These are phyloP conservation scores for Pyrrhoderma lamaoense DNA, from an alignment of 1,284 basidiomycete species.

Conservation along the genomic window DNA sequence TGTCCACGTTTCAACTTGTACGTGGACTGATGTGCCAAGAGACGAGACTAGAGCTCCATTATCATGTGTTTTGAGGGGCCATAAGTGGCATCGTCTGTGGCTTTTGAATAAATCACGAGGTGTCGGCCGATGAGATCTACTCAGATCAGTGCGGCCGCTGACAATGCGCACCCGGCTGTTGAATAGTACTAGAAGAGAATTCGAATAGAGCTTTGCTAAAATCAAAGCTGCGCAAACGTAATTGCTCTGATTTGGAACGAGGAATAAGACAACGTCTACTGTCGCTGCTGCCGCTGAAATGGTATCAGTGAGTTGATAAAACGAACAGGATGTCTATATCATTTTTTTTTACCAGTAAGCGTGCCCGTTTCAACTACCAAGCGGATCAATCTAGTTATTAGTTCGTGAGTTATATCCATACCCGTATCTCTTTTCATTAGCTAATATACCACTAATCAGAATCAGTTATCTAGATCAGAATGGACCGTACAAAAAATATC, in stretches of 20 bases:
- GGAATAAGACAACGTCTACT: background rate
- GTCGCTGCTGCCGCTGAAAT: background rate
- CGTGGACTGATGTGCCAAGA: background rate
- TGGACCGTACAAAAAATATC: background rate
- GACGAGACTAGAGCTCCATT: too few species aligned
- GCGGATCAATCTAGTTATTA: background rate
- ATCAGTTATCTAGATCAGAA: too few species aligned
- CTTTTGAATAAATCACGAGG: too few species aligned
- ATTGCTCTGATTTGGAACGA: background rate
- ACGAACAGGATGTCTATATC: background rate
- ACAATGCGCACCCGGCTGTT: background rate
- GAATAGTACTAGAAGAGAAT: background rate
- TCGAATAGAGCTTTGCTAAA: conserved; percentile 4
- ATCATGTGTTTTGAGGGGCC: too few species aligned
- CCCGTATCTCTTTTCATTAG: background rate
- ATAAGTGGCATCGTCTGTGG: too few species aligned
- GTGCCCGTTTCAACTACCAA: conserved; percentile 1
- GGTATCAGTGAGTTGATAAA: background rate
- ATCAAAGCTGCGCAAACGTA: background rate
- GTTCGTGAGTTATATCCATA: background rate
- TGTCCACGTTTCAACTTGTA: conserved; percentile 4
- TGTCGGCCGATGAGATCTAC: too few species aligned
- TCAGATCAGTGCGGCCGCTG: too few species aligned
- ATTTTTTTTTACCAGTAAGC: background rate
- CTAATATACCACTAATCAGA: background rate